Evolutionary conservation across 2,329 filamentous ascomycete genomes (phyloP).

Genomic region (Cladophialophora carrionii): DNA sequence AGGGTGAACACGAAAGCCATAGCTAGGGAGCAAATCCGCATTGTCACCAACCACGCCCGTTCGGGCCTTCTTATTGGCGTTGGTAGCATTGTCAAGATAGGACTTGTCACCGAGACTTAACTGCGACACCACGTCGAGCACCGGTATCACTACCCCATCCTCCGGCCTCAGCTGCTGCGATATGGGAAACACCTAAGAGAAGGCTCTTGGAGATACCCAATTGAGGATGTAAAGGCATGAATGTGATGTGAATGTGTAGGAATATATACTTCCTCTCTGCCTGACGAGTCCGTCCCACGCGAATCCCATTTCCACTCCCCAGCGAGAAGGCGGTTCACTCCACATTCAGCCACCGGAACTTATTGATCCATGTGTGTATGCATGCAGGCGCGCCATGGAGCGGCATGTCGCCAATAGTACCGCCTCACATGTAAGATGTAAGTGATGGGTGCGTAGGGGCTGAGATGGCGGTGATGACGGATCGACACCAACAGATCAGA

Average conservation of each 20-base stretch:
- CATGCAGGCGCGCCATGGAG: too few relatives aligned
- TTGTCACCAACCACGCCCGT: background rate
- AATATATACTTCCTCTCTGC: background rate
- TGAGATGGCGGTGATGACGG: too few relatives aligned
- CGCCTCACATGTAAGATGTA: too few relatives aligned
- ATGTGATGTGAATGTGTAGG: background rate
- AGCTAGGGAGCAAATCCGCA: background rate
- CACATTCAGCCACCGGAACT: too few relatives aligned
- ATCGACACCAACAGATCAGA: too few relatives aligned
- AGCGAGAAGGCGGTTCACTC: too few relatives aligned
- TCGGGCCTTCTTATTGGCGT: background rate
- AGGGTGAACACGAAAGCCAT: background rate
- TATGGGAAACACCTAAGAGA: background rate
- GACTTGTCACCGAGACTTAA: background rate
- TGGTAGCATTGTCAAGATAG: background rate
- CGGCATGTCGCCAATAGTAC: too few relatives aligned
- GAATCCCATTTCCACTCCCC: too few relatives aligned
- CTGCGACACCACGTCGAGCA: background rate
- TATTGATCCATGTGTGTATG: too few relatives aligned
- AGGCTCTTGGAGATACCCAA: background rate
- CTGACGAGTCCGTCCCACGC: background rate
- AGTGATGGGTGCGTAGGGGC: too few relatives aligned
- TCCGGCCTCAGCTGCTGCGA: background rate
- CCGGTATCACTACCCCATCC: background rate
- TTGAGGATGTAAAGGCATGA: background rate